phyloP scores from a whole-genome alignment of 2,329 filamentous ascomycete genomes.

The Exophiala sp. region DNA sequence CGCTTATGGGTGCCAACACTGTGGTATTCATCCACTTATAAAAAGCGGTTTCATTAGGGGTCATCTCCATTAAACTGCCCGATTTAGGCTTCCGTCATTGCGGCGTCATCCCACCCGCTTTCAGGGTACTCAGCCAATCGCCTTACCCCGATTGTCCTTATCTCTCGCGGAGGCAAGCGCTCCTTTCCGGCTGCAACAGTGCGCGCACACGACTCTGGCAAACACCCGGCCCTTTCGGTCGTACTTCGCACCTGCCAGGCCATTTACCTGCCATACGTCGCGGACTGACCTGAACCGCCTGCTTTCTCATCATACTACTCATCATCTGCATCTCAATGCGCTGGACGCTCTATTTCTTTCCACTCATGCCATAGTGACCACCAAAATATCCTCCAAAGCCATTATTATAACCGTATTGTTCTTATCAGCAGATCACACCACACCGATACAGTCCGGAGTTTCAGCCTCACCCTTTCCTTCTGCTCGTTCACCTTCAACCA shows the following conservation, averaged over 20 bases:
- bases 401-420: neutral
- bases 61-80: no score
- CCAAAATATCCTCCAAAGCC: neutral
- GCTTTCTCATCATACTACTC: no score
- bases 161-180: neutral
- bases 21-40: no score
- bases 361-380: neutral
- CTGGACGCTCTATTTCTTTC: neutral
- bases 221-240: neutral
- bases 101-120: neutral
- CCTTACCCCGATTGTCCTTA: neutral
- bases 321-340: no score
- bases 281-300: no score
- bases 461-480: neutral
- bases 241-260: no score
- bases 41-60: no score
- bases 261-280: no score
- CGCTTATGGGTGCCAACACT: no score
- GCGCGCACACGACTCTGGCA: neutral
- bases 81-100: no score
- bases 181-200: no score
- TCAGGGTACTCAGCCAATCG: neutral
- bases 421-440: neutral
- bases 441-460: neutral
- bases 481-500: neutral